These are phyloP conservation scores for Aspergillus viridinutans DNA, from an alignment of 2,329 filamentous ascomycete species.

Conservation along the genomic window DNA sequence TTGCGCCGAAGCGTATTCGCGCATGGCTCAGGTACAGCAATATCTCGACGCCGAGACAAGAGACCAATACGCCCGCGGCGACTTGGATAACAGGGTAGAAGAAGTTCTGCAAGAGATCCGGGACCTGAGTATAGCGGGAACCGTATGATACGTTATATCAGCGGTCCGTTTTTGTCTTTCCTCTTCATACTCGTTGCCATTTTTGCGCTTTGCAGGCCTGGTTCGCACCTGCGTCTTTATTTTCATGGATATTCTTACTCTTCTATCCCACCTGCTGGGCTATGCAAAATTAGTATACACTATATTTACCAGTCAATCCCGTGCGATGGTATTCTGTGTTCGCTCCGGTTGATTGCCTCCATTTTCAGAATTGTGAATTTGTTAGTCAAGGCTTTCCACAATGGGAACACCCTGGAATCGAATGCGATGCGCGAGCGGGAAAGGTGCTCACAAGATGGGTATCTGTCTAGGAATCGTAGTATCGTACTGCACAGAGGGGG, in stretches of 20 bases:
- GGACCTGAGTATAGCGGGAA: constrained; percentile 84
- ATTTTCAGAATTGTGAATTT: background rate
- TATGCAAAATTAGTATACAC: background rate
- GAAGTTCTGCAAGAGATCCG: constrained; percentile 95
- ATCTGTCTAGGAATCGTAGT: constrained; percentile 1
- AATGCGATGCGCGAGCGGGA: background rate
- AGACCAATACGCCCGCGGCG: constrained; percentile 91
- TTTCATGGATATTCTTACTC: background rate
- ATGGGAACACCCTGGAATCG: background rate
- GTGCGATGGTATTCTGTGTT: background rate
- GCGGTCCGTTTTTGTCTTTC: constrained; percentile 9
- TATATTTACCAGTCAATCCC: background rate
- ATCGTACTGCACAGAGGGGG: background rate
- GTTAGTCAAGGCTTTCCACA: background rate
- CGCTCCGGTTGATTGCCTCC: background rate
- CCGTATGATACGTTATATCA: constrained; percentile 44
- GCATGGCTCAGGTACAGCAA: constrained; percentile 99
- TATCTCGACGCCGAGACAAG: constrained; percentile 93
- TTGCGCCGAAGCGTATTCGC: constrained; percentile 93
- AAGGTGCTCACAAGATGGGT: background rate
- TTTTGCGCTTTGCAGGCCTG: background rate
- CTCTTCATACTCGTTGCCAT: constrained; percentile 1
- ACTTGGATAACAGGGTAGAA: constrained; percentile 86
- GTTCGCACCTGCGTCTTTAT: constrained; percentile 2
- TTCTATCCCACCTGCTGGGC: background rate